Base-by-base conservation (phyloP, 1,139 yeast genomes). In the Maudiozyma humilis region DNA sequence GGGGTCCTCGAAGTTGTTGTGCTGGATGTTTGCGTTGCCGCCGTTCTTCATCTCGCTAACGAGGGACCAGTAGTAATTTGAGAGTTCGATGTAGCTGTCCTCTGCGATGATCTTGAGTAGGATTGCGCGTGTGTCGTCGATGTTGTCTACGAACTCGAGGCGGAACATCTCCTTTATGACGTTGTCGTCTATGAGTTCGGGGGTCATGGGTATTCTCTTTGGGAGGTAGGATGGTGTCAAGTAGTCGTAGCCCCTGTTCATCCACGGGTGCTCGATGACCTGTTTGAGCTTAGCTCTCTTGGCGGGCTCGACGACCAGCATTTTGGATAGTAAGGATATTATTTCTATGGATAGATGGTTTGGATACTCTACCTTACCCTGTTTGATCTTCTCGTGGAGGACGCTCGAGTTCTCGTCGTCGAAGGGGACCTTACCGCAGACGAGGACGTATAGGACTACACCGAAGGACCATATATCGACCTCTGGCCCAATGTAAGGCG, bases 381-480 rank as follows among this genome's bases (percentile, higher is more conserved):
- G 76, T 60, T 91, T 93, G 62, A 93, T 93, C 64, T 89, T 89
- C 53, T 88, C 95, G 63, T 93, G 98, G 55, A 93, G 72, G 2
- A 86, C 93, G 39, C 91, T 83, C 54, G 94, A 95, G 49, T 86
- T 81, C 59, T 87, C 94, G 62, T 93, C 98, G 63, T 93, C 98
- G 64, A 93, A 93, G 13, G 99, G 99, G 6, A 93, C 97, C 62
- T 88, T 89, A 44, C 99, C 99, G 62, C 96, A 89, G 2, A 91
- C 96, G 50, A 93, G 69, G 15, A 91, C 99, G 59, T 87, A 91
- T 32, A 93, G 68, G 0, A 91, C 96, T 40, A 91, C 96, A 47
- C 98, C 99, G 70, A 89, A 89, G 4, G 96, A 86, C 99, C 99
- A 91, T 25, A 91, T 82, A 62, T 91, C 99, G 41, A 93, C 96